Base-by-base conservation (phyloP, 441 rosid genomes). In the Arabidopsis lyrata region DNA sequence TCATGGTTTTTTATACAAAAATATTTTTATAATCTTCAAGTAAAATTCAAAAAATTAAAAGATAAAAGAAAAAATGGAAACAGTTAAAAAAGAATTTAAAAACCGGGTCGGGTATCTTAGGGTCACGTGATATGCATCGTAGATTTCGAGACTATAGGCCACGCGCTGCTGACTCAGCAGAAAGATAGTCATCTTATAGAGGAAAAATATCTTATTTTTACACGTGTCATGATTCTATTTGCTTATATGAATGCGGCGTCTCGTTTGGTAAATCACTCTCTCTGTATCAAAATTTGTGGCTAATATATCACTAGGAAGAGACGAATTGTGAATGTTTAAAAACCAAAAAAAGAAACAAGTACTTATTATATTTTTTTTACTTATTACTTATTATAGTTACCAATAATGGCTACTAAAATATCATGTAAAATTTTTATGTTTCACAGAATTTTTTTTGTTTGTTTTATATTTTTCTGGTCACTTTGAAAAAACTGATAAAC, bases 51-150 rank as follows among this genome's bases (percentile, higher is more conserved):
- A 24, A 24, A 24, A 1, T n/a, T 22, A 24, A 24, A 29, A 27
- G 3, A 27, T 27, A 0, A 27, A 27, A 27, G 4, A 4, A 29
- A 29, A 29, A 29, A 4, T 29, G 31, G 4, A 29, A 29, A 4
- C 31, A 29, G 31, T 29, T 48, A 8, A 49, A 71, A 15, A n/a
- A 45, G 22, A 22, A 39, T 9, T 24, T 24, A 60, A 61, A 68
- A 63, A 52, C 34, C 74, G 55, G 68, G 68, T 87, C 94, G 94
- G 87, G 93, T 77, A 88, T 87, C 92, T 86, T 84, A 92, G 90
- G 74, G 83, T 87, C 96, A 92, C 92, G 90, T 92, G 93, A 83
- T 77, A 34, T 57, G 78, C 47, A 63, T 77, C 82, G 77, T 82
- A 39, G 39, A 63, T 11, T 29, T 72, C 86, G 72, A 88, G 82